A percentile compares a stretch with the other conserved stretches of the same genome.
These are phyloP conservation scores for Xylariaceae sp. DNA, from an alignment of 2,329 filamentous ascomycete species.

Conservation along the genomic window DNA sequence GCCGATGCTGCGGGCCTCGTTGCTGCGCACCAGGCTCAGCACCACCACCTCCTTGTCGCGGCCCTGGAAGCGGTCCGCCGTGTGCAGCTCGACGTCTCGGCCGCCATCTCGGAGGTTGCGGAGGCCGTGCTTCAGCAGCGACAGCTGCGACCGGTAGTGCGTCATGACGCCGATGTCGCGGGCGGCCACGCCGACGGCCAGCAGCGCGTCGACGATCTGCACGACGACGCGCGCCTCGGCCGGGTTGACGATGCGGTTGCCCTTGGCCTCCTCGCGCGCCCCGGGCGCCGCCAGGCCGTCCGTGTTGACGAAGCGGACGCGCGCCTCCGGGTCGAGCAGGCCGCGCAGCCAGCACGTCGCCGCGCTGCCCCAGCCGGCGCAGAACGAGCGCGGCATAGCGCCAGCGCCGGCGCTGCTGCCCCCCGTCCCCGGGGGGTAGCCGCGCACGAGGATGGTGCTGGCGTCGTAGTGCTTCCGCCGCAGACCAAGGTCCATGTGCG, in stretches of 20 bases:
- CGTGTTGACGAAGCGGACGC: conserved; percentile 85
- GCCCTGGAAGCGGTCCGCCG: conserved; percentile 93
- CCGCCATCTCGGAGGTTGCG: conserved; percentile 52
- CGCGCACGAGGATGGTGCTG: conserved; percentile 32
- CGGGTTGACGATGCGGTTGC: conserved; percentile 81
- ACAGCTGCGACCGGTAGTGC: conserved; percentile 88
- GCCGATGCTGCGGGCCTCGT: conserved; percentile 74
- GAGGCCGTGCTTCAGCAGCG: conserved; percentile 68
- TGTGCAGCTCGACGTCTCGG: conserved; percentile 80
- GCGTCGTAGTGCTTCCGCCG: conserved; percentile 51
- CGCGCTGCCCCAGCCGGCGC: conserved; percentile 38
- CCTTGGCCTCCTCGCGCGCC: conserved; percentile 65
- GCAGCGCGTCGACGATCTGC: conserved; percentile 72
- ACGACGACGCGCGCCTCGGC: conserved; percentile 71
- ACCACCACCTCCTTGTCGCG: conserved; percentile 92
- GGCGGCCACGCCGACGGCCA: conserved; percentile 66
- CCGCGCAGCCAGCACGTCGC: conserved; percentile 69
- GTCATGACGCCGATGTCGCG: conserved; percentile 89
- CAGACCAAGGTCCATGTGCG: conserved; percentile 52
- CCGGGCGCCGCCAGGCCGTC: conserved; percentile 58
- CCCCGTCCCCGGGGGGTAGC: conserved; percentile 3
- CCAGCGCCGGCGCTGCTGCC: no score
- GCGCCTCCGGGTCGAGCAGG: conserved; percentile 59
- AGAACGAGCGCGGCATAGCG: conserved; percentile 47
- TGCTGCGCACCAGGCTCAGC: conserved; percentile 79